A percentile compares a stretch with the other conserved stretches of the same genome.
Evolutionary conservation across 2,329 filamentous ascomycete genomes (phyloP).

Genomic region (Thermomyces lanuginosus): DNA sequence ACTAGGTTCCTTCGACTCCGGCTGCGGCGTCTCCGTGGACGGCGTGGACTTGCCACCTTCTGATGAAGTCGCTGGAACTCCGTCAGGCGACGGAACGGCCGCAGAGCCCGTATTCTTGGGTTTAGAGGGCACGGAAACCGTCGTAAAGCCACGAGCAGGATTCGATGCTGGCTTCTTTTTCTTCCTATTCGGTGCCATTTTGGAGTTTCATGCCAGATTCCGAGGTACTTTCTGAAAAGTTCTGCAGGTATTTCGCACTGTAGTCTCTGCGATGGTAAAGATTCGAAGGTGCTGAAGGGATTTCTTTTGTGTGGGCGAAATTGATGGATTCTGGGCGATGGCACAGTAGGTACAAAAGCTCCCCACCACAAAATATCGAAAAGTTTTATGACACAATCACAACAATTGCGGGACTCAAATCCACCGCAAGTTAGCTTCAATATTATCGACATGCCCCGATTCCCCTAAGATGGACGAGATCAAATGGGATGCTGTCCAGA

Average conservation of each 20-base stretch:
- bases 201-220: not conserved
- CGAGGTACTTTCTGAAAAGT: too few relatives aligned
- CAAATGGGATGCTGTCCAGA: slow-evolving; percentile 29
- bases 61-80: slow-evolving; percentile 13
- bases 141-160: slow-evolving; percentile 82
- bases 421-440: too few relatives aligned
- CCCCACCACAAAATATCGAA: slow-evolving; percentile 15
- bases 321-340: too few relatives aligned
- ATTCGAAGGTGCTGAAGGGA: too few relatives aligned
- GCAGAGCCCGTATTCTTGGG: slow-evolving; percentile 37
- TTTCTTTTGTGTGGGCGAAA: too few relatives aligned
- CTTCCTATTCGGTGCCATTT: slow-evolving; percentile 60
- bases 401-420: slow-evolving; percentile 17
- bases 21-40: slow-evolving; percentile 6
- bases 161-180: slow-evolving; percentile 85
- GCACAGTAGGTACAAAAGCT: slow-evolving; percentile 9
- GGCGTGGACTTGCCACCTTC: slow-evolving; percentile 13
- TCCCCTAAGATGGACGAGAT: slow-evolving; percentile 26
- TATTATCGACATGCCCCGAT: slow-evolving; percentile 17
- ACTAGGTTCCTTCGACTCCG: slow-evolving; percentile 13
- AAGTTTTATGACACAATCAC: slow-evolving; percentile 25
- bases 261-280: too few relatives aligned
- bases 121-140: slow-evolving; percentile 79
- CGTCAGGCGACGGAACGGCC: slow-evolving; percentile 13
- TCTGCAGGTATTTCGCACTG: too few relatives aligned